phyloP scores from a whole-genome alignment of 805 yeast species.

The Debaryomyces castellii region DNA sequence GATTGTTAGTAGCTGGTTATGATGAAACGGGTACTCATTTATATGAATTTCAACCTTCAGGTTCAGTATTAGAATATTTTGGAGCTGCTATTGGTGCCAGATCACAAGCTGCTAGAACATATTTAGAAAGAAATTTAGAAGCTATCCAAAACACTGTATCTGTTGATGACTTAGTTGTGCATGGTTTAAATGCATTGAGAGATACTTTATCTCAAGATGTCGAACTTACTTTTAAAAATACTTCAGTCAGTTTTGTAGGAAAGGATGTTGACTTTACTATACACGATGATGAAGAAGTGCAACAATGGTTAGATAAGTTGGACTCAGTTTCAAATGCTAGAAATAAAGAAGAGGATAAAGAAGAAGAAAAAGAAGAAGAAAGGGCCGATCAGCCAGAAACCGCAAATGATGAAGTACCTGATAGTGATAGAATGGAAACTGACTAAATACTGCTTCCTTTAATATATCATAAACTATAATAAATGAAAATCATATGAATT shows the following conservation, averaged over 20 bases:
- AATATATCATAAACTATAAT: background rate
- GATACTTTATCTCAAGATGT: conserved; percentile 95
- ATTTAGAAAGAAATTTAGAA: conserved; percentile 82
- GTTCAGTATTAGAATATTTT: conserved; percentile 84
- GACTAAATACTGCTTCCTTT: conserved; percentile 17
- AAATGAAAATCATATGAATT: background rate
- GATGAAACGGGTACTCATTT: conserved; percentile 95
- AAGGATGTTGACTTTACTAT: conserved; percentile 68
- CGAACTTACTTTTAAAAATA: conserved; percentile 78
- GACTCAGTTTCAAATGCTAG: conserved; percentile 65
- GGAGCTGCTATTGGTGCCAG: conserved; percentile 98
- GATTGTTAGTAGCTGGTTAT: conserved; percentile 82
- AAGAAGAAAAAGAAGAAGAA: conserved; percentile 17
- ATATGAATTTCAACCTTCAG: conserved; percentile 94
- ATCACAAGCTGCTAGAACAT: conserved; percentile 97
- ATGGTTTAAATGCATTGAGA: conserved; percentile 86
- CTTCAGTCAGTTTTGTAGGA: conserved; percentile 93
- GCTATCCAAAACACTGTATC: conserved; percentile 57
- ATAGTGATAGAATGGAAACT: conserved; percentile 40
- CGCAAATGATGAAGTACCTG: conserved; percentile 10
- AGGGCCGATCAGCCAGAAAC: conserved; percentile 14
- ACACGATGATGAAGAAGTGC: conserved; percentile 85
- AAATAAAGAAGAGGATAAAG: conserved; percentile 42
- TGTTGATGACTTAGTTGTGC: conserved; percentile 74
- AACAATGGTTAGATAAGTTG: conserved; percentile 75